phyloP scores from a whole-genome alignment of 306 rosid genomes.

The Macrotyloma uniflorum region DNA sequence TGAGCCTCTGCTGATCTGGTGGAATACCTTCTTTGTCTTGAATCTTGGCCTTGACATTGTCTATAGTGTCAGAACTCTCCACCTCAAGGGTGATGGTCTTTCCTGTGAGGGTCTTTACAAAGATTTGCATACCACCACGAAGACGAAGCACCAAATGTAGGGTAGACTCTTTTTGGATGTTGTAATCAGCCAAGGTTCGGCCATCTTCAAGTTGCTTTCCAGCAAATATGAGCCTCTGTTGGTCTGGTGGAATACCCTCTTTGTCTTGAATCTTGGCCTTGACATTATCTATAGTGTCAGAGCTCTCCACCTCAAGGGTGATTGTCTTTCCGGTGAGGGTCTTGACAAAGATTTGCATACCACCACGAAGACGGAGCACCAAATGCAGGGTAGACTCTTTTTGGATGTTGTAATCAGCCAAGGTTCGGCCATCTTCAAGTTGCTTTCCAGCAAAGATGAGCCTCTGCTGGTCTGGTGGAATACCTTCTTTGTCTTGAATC shows the following conservation, averaged over 20 bases:
- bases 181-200: conserved; percentile 31
- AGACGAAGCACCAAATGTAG: conserved; percentile 32
- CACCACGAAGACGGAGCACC: conserved; percentile 29
- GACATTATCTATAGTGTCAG: conserved; percentile 34
- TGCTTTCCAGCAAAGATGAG: conserved; percentile 36
- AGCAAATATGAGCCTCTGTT: conserved; percentile 36
- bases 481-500: conserved; percentile 35
- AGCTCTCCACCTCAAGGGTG: conserved; percentile 36
- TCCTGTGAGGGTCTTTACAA: conserved; percentile 28
- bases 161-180: conserved; percentile 29
- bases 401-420: conserved; percentile 38
- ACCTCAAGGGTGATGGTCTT: conserved; percentile 39
- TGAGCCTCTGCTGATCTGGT: conserved; percentile 36
- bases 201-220: conserved; percentile 41
- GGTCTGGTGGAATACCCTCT: conserved; percentile 35
- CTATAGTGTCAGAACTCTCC: conserved; percentile 32
- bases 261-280: conserved; percentile 36
- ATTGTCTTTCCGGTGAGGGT: conserved; percentile 29
- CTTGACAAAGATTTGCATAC: conserved; percentile 37
- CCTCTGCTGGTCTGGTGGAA: conserved; percentile 36
- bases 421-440: conserved; percentile 34
- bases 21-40: conserved; percentile 41
- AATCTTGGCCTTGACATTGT: conserved; percentile 29
- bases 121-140: conserved; percentile 39
- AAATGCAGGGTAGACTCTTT: conserved; percentile 33